These are phyloP conservation scores for Tetradesmus lagerheimii DNA, from an alignment of 139 green algal genomes.

Conservation along the genomic window DNA sequence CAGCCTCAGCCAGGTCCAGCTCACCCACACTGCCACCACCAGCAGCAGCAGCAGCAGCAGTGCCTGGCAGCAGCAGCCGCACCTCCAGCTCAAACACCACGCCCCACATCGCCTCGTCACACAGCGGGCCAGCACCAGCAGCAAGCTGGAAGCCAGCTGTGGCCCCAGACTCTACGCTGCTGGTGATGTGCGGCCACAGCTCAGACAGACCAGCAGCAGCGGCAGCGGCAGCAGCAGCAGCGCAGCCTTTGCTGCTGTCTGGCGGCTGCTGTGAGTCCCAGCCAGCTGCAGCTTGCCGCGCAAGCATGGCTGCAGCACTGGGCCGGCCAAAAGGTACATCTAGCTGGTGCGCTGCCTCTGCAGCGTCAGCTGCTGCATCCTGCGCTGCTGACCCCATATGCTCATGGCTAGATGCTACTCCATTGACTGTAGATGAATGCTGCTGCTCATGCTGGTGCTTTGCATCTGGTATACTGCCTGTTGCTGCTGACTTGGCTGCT, in stretches of 20 bases:
- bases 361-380: background rate
- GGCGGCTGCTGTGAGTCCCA: background rate
- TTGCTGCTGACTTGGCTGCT: background rate
- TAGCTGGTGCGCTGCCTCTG: background rate
- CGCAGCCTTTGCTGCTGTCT: background rate
- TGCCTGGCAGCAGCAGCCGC: slow-evolving; percentile 28
- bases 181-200: slow-evolving; percentile 53
- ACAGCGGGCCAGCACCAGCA: slow-evolving; percentile 88
- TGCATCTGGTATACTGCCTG: background rate
- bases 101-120: slow-evolving; percentile 97
- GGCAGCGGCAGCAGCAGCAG: background rate
- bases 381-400: background rate
- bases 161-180: slow-evolving; percentile 80
- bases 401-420: background rate
- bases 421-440: slow-evolving; percentile 6
- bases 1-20: slow-evolving; percentile 79
- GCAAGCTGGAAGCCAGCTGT: slow-evolving; percentile 94
- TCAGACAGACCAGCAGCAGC: background rate
- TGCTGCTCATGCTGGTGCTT: slow-evolving; percentile 3
- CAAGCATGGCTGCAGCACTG: slow-evolving; percentile 16
- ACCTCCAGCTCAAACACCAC: slow-evolving; percentile 60
- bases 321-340: slow-evolving; percentile 42
- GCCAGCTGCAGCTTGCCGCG: background rate
- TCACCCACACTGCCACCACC: background rate
- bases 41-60: too few species aligned